A percentile compares a stretch with the other conserved stretches of the same genome.
These are phyloP conservation scores for Botryotinia globosa DNA, from an alignment of 2,329 filamentous ascomycete species.

Conservation along the genomic window DNA sequence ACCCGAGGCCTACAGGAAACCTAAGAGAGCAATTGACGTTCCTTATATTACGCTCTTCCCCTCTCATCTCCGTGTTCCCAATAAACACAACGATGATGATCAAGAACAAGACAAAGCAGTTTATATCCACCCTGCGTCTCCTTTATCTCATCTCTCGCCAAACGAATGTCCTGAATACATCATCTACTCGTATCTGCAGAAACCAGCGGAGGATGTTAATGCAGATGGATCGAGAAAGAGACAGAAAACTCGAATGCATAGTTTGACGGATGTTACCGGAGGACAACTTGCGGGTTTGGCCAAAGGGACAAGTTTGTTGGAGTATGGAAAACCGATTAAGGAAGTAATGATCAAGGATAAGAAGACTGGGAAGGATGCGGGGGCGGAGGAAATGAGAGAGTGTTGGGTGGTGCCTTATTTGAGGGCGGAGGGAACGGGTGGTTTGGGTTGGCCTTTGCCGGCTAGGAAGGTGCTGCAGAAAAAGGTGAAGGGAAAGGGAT, in stretches of 20 bases:
- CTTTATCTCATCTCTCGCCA: constrained; percentile 66
- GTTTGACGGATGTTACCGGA: constrained; percentile 75
- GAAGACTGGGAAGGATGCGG: constrained; percentile 38
- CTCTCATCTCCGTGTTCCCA: constrained; percentile 44
- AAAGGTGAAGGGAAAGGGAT: constrained; percentile 69
- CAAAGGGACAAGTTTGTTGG: constrained; percentile 78
- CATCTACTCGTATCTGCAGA: constrained; percentile 83
- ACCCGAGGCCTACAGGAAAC: constrained; percentile 63
- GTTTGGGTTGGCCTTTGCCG: constrained; percentile 78
- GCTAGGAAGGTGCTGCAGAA: constrained; percentile 81
- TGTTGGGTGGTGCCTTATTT: constrained; percentile 82
- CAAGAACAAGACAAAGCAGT: constrained; percentile 57
- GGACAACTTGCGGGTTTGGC: constrained; percentile 75
- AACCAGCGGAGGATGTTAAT: constrained; percentile 46
- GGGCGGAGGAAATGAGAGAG: constrained; percentile 57
- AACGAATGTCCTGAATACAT: constrained; percentile 83
- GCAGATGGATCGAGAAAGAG: constrained; percentile 49
- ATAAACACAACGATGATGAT: constrained; percentile 40
- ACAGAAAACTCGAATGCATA: constrained; percentile 81
- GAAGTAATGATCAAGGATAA: constrained; percentile 53
- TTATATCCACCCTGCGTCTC: constrained; percentile 82
- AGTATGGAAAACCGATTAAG: constrained; percentile 87
- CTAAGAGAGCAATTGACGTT: constrained; percentile 84
- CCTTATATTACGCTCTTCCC: constrained; percentile 85
- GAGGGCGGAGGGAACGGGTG: constrained; percentile 62